Conservation (phyloP, 1,284 basidiomycete genomes). For the Pyrrhoderma noxium region DNA sequence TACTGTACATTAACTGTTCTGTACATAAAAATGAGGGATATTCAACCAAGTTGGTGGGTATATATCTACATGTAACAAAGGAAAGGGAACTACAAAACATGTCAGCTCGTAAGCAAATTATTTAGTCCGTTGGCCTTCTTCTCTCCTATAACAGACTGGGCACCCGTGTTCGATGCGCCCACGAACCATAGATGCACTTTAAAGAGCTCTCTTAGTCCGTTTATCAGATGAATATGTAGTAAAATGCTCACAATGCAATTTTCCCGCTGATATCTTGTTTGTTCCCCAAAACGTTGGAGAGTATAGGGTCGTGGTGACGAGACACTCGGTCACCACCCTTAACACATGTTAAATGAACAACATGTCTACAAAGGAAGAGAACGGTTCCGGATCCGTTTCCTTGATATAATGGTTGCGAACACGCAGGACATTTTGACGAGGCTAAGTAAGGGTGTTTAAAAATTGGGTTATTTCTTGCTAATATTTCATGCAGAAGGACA, state of each 20-base stretch:
- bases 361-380: slow-evolving; percentile 83
- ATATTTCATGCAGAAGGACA: not conserved
- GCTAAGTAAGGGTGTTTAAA: slow-evolving; percentile 31
- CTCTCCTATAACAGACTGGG: slow-evolving; percentile 62
- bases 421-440: slow-evolving; percentile 59
- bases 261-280: slow-evolving; percentile 51
- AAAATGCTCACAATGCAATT: slow-evolving; percentile 61
- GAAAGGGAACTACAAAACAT: not conserved
- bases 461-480: not conserved
- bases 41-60: not conserved
- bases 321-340: slow-evolving; percentile 50
- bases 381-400: slow-evolving; percentile 51
- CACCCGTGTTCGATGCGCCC: slow-evolving; percentile 60
- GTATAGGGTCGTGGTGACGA: slow-evolving; percentile 39
- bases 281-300: slow-evolving; percentile 35
- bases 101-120: slow-evolving; percentile 22
- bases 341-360: slow-evolving; percentile 73
- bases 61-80: slow-evolving; percentile 22
- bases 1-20: too few relatives aligned
- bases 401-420: slow-evolving; percentile 52
- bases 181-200: slow-evolving; percentile 64
- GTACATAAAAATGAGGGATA: not conserved
- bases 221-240: not conserved
- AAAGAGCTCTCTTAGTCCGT: slow-evolving; percentile 7
- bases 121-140: slow-evolving; percentile 41